phyloP scores from a whole-genome alignment of 768 basidiomycete species.

The button mushroom (Agaricus bisporus) region DNA sequence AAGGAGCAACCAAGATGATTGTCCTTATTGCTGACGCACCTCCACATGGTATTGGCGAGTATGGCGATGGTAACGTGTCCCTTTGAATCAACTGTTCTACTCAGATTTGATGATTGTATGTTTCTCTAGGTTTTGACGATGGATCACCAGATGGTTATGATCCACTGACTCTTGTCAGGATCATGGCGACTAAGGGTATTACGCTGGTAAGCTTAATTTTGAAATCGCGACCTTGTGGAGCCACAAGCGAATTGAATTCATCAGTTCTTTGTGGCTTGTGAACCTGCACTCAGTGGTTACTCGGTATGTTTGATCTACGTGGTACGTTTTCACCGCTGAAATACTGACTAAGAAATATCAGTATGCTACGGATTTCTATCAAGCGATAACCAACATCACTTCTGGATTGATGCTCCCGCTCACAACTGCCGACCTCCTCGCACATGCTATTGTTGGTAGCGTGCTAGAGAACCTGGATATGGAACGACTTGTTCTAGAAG shows the following conservation, averaged over 20 bases:
- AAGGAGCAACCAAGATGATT: conserved; percentile 87
- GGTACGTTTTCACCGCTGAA: neutral
- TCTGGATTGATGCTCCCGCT: conserved; percentile 95
- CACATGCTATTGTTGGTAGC: conserved; percentile 94
- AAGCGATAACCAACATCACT: conserved; percentile 87
- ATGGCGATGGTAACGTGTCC: conserved; percentile 74
- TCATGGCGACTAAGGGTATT: conserved; percentile 88
- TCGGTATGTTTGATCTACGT: conserved; percentile 44
- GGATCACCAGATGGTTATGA: conserved; percentile 94
- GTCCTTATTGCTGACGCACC: conserved; percentile 97
- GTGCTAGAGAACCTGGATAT: conserved; percentile 98
- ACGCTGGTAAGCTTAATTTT: conserved; percentile 57
- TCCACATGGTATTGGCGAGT: conserved; percentile 95
- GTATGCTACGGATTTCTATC: conserved; percentile 94
- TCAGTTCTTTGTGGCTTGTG: conserved; percentile 99
- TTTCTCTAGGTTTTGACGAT: conserved; percentile 71
- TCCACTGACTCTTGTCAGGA: conserved; percentile 79
- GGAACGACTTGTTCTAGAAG: conserved; percentile 93
- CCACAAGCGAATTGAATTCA: conserved; percentile 9
- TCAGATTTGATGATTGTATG: neutral
- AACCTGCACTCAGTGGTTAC: conserved; percentile 91
- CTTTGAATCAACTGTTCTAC: conserved; percentile 9
- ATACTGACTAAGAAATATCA: conserved; percentile 21
- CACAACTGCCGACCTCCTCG: conserved; percentile 89
- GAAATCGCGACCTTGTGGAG: neutral